Evolutionary conservation across 768 basidiomycete species (phyloP).

Genomic region (Boletus subparvulus): DNA sequence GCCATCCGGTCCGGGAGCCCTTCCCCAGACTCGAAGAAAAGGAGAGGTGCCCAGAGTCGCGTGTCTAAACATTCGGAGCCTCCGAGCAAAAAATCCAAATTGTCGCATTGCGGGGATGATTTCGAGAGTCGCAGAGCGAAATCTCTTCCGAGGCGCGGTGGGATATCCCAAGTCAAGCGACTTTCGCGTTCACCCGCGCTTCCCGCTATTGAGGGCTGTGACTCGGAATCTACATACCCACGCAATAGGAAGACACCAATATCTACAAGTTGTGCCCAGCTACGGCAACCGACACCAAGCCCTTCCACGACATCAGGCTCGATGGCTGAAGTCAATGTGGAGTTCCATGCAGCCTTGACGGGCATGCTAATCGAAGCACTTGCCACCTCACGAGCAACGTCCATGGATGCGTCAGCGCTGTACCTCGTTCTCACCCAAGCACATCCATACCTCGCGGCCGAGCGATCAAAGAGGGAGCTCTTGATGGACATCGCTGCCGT

Average conservation of each 20-base stretch:
- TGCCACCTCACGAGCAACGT: constrained; percentile 70
- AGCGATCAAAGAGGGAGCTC: constrained; percentile 43
- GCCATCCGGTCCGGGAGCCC: not conserved
- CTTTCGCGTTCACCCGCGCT: constrained; percentile 12
- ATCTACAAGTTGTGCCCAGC: not conserved
- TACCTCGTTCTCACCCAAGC: constrained; percentile 50
- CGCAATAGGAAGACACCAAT: constrained; percentile 5
- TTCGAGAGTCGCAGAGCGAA: not conserved
- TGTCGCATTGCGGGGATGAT: constrained; percentile 2
- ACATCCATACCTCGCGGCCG: constrained; percentile 50
- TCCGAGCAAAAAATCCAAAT: constrained; percentile 22
- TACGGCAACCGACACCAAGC: not conserved
- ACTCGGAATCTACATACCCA: not conserved
- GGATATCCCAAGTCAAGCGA: not conserved
- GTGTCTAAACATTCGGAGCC: constrained; percentile 7
- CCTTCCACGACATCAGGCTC: not conserved
- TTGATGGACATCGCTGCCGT: constrained; percentile 48
- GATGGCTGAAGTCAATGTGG: constrained; percentile 17
- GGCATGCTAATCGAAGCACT: constrained; percentile 72
- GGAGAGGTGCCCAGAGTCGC: constrained; percentile 1
- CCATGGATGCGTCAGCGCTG: constrained; percentile 54
- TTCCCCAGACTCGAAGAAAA: not conserved
- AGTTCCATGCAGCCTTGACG: constrained; percentile 45
- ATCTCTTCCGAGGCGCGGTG: not conserved
- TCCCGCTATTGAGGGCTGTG: not conserved